Evolutionary conservation across 179 eudicot genomes (phyloP), one percentile per base, ranked within the genome.

Genomic region (Silene noctiflora): DNA sequence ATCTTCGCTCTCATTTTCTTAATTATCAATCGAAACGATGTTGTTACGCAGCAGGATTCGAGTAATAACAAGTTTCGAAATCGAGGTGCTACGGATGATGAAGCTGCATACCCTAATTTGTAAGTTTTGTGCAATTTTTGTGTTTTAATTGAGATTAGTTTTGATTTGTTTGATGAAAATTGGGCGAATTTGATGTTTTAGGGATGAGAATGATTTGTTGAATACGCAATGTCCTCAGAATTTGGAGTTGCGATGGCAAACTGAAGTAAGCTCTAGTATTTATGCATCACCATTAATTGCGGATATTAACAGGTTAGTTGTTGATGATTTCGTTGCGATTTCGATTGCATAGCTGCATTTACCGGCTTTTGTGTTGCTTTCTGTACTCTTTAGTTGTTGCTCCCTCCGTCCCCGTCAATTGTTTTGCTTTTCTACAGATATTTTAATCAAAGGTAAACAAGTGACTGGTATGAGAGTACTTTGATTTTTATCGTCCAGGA

Each of bases 241-340:
- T 83, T 88, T 96, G 86, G 99, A 96, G 80, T 76, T 96, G 67
- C 87, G 99, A 72, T 93, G 98, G 99, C 97, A 96, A 77, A 85
- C 96, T 10, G 99, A 95, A 95, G 99, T 95, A 35, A 93, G 97
- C 83, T 95, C 99, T 64, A 95, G 99, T 85, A 84, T 95, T 73
- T 95, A 91, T 76, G 98, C 98, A 16, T 78, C 97, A 20, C 99
- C 99, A 2, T 86, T 95, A 75, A 85, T 95, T 74, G 99, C 99
- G 24, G 99, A 95, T 84, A 89, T 95, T 75, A 91, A 95, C 90
- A 91, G 99, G 99, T 95, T 69, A 0, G 67, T 25, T 35, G 63
- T n/a, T 35, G 9, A 16, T 61, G 19, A 46, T 58, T 58, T 61
- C 2, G 12, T 55, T 60, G 48, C 48, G 17, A 20, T 46, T 55